Conservation (phyloP, 176 grass and related monocot genomes). For the Aegilops sharonensis region DNA sequence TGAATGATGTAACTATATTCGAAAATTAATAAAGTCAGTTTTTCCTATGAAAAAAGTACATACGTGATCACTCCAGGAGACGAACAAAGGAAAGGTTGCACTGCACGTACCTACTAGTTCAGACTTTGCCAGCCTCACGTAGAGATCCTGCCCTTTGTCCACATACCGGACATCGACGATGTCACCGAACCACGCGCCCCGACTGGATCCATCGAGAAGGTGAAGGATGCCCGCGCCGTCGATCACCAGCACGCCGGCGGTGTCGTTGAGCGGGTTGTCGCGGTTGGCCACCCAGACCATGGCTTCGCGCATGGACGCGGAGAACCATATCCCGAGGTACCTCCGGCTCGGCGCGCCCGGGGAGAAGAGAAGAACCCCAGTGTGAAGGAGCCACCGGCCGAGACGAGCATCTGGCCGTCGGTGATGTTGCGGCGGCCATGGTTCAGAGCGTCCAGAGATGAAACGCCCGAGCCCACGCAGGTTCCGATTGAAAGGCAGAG, state of each 20-base stretch:
- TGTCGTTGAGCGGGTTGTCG: slow-evolving; percentile 19
- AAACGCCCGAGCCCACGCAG: too few relatives aligned
- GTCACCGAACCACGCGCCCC: neutral
- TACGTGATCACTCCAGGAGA: too few relatives aligned
- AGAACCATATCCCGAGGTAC: slow-evolving; percentile 51
- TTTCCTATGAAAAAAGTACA: too few relatives aligned
- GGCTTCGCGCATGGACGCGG: neutral
- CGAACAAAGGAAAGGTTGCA: too few relatives aligned
- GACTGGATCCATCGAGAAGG: slow-evolving; percentile 15
- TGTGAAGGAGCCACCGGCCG: slow-evolving; percentile 29
- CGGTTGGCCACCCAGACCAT: too few relatives aligned
- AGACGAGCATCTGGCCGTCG: slow-evolving; percentile 33
- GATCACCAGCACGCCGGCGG: slow-evolving; percentile 10
- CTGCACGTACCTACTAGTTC: slow-evolving; percentile 16
- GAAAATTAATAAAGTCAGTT: too few relatives aligned
- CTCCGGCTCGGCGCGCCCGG: neutral
- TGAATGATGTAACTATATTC: too few relatives aligned
- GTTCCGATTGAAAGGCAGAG: too few relatives aligned
- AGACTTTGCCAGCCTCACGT: too few relatives aligned
- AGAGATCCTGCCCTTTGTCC: too few relatives aligned
- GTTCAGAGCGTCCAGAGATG: neutral
- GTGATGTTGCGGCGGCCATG: slow-evolving; percentile 19
- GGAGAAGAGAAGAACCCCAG: slow-evolving; percentile 54
- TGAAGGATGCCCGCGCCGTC: neutral
- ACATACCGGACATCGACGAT: too few relatives aligned